Percentiles rank a stretch among this genome's conserved stretches.
phyloP scores from a whole-genome alignment of 495 filamentous ascomycete species.

The Penicillium herquei region DNA sequence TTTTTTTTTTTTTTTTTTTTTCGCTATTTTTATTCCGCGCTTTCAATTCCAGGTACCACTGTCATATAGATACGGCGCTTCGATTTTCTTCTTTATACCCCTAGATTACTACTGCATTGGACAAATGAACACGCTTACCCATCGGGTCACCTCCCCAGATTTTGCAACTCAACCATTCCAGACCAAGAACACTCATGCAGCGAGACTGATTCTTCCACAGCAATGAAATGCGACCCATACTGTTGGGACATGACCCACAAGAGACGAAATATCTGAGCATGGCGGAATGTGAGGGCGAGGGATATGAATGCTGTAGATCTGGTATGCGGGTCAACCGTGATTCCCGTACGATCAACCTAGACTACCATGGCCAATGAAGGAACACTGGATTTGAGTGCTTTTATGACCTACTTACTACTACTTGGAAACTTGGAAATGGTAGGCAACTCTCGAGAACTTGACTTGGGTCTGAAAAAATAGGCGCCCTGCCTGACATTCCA shows the following conservation, averaged over 20 bases:
- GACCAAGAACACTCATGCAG: not conserved
- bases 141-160: not conserved
- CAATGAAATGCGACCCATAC: not conserved
- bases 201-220: not conserved
- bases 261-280: constrained; percentile 7
- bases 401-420: no score
- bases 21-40: not conserved
- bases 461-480: no score
- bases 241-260: not conserved
- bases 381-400: not conserved
- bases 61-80: constrained; percentile 22
- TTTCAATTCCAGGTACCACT: not conserved
- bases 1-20: not conserved
- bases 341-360: not conserved
- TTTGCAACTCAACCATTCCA: constrained; percentile 1
- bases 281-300: constrained; percentile 17
- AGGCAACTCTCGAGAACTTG: not conserved
- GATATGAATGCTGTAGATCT: constrained; percentile 16
- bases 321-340: constrained; percentile 11
- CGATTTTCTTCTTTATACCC: constrained; percentile 24
- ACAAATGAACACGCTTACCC: not conserved
- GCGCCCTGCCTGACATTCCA: constrained; percentile 14
- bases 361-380: not conserved
- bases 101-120: constrained; percentile 17
- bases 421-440: not conserved